A percentile compares a stretch with the other conserved stretches of the same genome.
These are phyloP conservation scores for Drechslerella stenobrocha DNA, from an alignment of 2,329 filamentous ascomycete genomes.

Conservation along the genomic window DNA sequence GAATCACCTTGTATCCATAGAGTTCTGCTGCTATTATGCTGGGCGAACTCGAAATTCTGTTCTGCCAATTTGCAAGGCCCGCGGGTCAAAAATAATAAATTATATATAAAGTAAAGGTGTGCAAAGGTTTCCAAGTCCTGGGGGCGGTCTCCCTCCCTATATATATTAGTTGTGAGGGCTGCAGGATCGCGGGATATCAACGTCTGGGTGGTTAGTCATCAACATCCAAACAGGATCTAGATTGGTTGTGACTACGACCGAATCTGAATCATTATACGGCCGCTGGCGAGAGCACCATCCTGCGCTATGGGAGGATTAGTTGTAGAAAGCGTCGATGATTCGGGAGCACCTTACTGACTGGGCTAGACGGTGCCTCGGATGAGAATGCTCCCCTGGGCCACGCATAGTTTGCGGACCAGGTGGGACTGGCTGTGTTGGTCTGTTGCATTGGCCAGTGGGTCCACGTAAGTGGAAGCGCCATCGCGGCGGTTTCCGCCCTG, in stretches of 20 bases:
- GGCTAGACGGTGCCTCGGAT: background rate
- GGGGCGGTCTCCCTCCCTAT: too few species aligned
- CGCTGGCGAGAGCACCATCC: background rate
- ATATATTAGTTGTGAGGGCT: too few species aligned
- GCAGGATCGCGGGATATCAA: background rate
- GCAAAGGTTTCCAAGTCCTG: too few species aligned
- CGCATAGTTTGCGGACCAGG: background rate
- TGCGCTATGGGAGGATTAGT: background rate
- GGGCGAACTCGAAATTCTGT: too few species aligned
- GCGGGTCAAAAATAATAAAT: background rate
- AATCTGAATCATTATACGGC: background rate
- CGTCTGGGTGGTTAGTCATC: too few species aligned
- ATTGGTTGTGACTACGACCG: too few species aligned
- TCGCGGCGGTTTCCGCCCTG: background rate
- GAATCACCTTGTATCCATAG: too few species aligned
- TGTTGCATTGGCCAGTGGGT: slow-evolving; percentile 7
- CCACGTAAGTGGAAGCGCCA: background rate
- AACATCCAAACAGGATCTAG: too few species aligned
- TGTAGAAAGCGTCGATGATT: too few species aligned
- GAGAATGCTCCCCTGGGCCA: background rate
- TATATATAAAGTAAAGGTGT: too few species aligned
- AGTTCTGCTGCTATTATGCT: too few species aligned
- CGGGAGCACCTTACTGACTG: slow-evolving; percentile 2
- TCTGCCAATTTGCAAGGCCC: too few species aligned
- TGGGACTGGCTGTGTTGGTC: background rate